phyloP scores from a whole-genome alignment of 2,329 filamentous ascomycete species.

The Clonostachys sp. region DNA sequence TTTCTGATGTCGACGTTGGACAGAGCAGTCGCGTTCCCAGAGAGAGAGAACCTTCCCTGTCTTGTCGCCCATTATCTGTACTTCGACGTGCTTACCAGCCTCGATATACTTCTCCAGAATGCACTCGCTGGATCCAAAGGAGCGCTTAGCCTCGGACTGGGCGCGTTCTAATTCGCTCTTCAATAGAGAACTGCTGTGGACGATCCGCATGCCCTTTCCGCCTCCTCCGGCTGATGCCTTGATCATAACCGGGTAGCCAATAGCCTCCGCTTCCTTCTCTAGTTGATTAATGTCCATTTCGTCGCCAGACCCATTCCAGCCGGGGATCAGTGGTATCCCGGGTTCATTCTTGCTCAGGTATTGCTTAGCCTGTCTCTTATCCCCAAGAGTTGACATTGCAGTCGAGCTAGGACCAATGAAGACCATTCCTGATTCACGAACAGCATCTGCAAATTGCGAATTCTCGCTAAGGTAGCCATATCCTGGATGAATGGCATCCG shows the following conservation, averaged over 20 bases:
- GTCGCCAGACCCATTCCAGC: conserved; percentile 15
- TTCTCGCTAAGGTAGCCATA: conserved; percentile 66
- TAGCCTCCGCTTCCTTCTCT: conserved; percentile 70
- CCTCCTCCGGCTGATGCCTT: conserved; percentile 99
- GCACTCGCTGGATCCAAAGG: conserved; percentile 97
- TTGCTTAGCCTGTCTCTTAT: conserved; percentile 28
- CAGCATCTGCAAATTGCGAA: conserved; percentile 50
- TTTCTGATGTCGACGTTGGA: conserved; percentile 97
- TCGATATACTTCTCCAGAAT: conserved; percentile 97
- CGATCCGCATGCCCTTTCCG: conserved; percentile 88
- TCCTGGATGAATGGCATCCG: conserved; percentile 59
- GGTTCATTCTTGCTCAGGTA: conserved; percentile 17
- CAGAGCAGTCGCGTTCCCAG: conserved; percentile 97
- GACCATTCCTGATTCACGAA: conserved; percentile 46
- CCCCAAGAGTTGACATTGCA: conserved; percentile 27
- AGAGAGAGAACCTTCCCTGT: conserved; percentile 99
- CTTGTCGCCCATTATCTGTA: conserved; percentile 95
- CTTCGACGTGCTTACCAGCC: conserved; percentile 93
- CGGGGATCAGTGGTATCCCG: conserved; percentile 26
- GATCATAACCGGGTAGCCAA: conserved; percentile 99
- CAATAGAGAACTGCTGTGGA: conserved; percentile 20
- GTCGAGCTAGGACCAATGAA: conserved; percentile 55
- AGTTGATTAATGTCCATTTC: conserved; percentile 35
- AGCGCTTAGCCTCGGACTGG: conserved; percentile 84
- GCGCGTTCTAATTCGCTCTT: conserved; percentile 57